Percentiles rank a stretch among this genome's conserved stretches.
phyloP scores from a whole-genome alignment of 2,329 filamentous ascomycete species.

The Lachnellula cervina region DNA sequence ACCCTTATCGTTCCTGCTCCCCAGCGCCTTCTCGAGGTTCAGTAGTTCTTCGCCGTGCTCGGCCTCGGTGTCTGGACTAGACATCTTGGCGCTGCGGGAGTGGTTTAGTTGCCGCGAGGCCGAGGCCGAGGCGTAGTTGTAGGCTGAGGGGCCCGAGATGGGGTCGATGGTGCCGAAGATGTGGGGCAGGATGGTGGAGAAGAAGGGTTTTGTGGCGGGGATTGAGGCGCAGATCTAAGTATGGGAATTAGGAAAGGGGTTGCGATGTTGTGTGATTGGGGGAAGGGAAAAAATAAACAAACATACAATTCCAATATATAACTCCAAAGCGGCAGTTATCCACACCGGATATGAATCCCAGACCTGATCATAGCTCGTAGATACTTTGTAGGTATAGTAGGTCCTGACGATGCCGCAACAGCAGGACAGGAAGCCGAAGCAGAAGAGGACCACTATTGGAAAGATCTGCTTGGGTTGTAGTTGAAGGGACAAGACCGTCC shows the following conservation, averaged over 20 bases:
- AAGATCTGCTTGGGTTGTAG: constrained; percentile 44
- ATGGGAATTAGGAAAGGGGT: not conserved
- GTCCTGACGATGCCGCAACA: constrained; percentile 36
- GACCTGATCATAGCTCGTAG: constrained; percentile 31
- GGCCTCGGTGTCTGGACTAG: not conserved
- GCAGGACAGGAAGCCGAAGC: constrained; percentile 44
- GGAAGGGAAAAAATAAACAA: not conserved
- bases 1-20: not conserved
- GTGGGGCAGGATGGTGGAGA: constrained; percentile 23
- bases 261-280: not conserved
- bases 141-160: not conserved
- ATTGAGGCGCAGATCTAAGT: constrained; percentile 41
- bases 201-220: constrained; percentile 42
- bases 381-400: constrained; percentile 33
- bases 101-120: not conserved
- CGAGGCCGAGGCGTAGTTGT: not conserved
- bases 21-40: not conserved
- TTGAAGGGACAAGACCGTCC: constrained; percentile 40
- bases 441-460: constrained; percentile 44
- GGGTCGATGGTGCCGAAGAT: constrained; percentile 8
- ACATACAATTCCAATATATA: constrained; percentile 37
- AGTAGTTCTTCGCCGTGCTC: not conserved
- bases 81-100: not conserved
- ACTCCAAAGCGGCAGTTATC: constrained; percentile 36
- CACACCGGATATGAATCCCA: constrained; percentile 36